Conservation (phyloP, 805 yeast species). For the Pachysolen tannophilus region DNA sequence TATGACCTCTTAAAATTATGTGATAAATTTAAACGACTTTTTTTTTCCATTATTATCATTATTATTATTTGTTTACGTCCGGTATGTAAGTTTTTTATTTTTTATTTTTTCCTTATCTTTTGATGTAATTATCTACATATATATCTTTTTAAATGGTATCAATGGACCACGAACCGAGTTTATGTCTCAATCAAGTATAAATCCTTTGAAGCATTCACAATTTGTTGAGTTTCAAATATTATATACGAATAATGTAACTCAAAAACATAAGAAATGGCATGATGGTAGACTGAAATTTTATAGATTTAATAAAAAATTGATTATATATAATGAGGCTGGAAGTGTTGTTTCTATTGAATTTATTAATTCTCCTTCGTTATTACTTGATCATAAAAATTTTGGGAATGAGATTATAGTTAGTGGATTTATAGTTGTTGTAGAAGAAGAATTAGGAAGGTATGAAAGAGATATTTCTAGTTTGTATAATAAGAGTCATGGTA, state of each 20-base stretch:
- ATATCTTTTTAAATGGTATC: no score
- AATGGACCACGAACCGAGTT: no score
- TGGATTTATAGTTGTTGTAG: slow-evolving; percentile 22
- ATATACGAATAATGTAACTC: slow-evolving; percentile 35
- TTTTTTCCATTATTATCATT: no score
- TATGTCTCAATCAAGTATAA: slow-evolving; percentile 1
- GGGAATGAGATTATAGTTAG: slow-evolving; percentile 13
- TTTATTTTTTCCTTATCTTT: no score
- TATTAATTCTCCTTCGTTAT: slow-evolving; percentile 27
- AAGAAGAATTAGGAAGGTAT: slow-evolving; percentile 22
- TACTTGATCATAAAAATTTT: slow-evolving; percentile 15
- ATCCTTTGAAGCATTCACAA: slow-evolving; percentile 24
- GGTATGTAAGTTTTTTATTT: no score
- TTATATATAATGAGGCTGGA: slow-evolving; percentile 27
- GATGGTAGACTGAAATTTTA: slow-evolving; percentile 41
- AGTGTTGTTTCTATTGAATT: slow-evolving; percentile 20
- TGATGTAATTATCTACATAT: no score
- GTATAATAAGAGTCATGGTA: slow-evolving; percentile 7
- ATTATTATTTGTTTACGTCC: no score
- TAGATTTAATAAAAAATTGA: slow-evolving; percentile 39
- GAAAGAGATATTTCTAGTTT: slow-evolving; percentile 29
- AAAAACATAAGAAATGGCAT: slow-evolving; percentile 42
- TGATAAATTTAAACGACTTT: no score
- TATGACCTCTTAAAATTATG: no score
- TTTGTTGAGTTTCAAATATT: slow-evolving; percentile 39